Conservation (phyloP, 2,329 filamentous ascomycete genomes). For the Diaporthe sp. region DNA sequence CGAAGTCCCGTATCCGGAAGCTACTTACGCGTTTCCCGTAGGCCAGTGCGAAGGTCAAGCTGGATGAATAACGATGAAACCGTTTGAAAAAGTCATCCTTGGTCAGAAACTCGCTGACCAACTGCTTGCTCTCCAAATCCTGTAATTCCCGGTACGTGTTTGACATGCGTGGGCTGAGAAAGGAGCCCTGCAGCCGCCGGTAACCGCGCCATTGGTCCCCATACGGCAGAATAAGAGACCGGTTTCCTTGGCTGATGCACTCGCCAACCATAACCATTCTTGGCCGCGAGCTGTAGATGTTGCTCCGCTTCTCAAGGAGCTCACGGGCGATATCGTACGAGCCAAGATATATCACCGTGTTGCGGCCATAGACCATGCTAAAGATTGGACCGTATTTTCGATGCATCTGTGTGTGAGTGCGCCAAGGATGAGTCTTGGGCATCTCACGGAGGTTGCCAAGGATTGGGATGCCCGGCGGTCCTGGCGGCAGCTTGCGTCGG, state of each 20-base stretch:
- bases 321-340: constrained; percentile 49
- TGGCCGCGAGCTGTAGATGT: constrained; percentile 63
- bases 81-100: constrained; percentile 55
- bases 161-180: constrained; percentile 56
- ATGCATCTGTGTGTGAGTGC: constrained; percentile 16
- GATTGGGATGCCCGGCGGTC: constrained; percentile 63
- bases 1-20: too few relatives aligned
- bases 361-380: constrained; percentile 1
- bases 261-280: constrained; percentile 13
- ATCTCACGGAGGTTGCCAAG: constrained; percentile 66
- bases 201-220: constrained; percentile 50
- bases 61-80: constrained; percentile 61
- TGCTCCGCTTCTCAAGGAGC: constrained; percentile 62
- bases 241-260: constrained; percentile 1
- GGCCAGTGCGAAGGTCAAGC: constrained; percentile 62
- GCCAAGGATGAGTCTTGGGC: constrained; percentile 46
- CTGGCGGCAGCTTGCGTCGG: constrained; percentile 52
- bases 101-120: constrained; percentile 62
- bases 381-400: constrained; percentile 15
- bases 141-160: constrained; percentile 65
- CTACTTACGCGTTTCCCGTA: constrained; percentile 56
- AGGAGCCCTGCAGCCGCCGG: constrained; percentile 56
- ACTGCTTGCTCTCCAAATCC: constrained; percentile 66
- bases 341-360: constrained; percentile 6
- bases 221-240: constrained; percentile 44